These are phyloP conservation scores for Tetrahymena elliotti DNA, from an alignment of 73 alveolate species.

Conservation along the genomic window DNA sequence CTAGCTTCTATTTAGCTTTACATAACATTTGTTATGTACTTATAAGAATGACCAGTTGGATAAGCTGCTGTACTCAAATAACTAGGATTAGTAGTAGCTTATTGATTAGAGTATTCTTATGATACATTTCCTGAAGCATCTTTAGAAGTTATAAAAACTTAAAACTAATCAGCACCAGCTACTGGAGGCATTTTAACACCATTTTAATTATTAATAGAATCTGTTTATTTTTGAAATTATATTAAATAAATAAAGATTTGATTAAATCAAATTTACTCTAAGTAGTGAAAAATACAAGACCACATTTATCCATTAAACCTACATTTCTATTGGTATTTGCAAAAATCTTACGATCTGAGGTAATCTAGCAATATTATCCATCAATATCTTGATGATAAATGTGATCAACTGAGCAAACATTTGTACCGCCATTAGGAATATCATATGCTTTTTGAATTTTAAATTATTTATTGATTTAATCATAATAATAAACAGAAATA, in stretches of 20 bases:
- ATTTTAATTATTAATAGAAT: not conserved
- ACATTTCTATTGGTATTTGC: not conserved
- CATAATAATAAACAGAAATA: not conserved
- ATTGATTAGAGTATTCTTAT: conserved; percentile 8
- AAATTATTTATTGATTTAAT: too few species aligned
- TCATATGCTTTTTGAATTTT: conserved; percentile 3
- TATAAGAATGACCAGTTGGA: not conserved
- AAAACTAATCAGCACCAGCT: conserved; percentile 17
- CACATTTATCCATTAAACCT: conserved; percentile 16
- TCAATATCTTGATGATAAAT: conserved; percentile 20
- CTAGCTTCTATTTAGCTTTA: not conserved
- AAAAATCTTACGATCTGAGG: conserved; percentile 27
- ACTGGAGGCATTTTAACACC: conserved; percentile 33
- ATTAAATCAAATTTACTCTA: not conserved
- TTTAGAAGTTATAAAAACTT: conserved; percentile 23
- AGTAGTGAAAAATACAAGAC: conserved; percentile 20
- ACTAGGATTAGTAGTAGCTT: conserved; percentile 18
- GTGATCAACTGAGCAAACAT: conserved; percentile 4
- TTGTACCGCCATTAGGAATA: conserved; percentile 33
- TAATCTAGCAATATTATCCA: conserved; percentile 12
- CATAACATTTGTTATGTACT: not conserved
- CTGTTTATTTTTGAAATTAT: not conserved
- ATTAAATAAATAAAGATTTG: not conserved
- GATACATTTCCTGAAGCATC: conserved; percentile 2
- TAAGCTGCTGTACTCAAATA: conserved; percentile 1